Conservation (phyloP, 2,329 filamentous ascomycete genomes). For the Fusarium dimerum region DNA sequence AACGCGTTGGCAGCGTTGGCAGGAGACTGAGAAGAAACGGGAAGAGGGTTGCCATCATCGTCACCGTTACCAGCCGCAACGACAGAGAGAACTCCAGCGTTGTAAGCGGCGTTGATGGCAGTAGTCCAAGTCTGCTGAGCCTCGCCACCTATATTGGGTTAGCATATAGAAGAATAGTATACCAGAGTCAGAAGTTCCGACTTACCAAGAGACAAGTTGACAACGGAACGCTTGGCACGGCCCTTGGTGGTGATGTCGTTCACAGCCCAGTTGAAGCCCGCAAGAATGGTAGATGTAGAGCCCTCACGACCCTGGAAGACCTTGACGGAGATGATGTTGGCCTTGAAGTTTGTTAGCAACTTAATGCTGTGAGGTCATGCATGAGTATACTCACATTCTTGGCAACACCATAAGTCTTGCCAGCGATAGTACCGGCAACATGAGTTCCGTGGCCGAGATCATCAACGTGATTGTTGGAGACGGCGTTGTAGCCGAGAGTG, state of each 20-base stretch:
- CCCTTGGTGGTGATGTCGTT: constrained; percentile 34
- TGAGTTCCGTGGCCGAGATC: constrained; percentile 45
- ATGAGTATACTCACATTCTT: constrained; percentile 33
- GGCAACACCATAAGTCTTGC: constrained; percentile 44
- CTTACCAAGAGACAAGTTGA: constrained; percentile 46
- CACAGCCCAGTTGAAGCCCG: constrained; percentile 44
- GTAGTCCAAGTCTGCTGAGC: constrained; percentile 38
- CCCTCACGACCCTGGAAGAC: constrained; percentile 14
- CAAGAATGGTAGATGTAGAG: constrained; percentile 37
- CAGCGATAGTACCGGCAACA: constrained; percentile 42
- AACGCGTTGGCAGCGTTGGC: constrained; percentile 46
- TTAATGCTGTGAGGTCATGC: not conserved
- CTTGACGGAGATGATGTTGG: constrained; percentile 37
- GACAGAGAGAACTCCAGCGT: constrained; percentile 43
- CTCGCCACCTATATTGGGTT: constrained; percentile 28
- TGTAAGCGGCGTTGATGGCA: constrained; percentile 43
- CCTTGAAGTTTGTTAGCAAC: constrained; percentile 2
- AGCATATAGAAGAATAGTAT: not conserved
- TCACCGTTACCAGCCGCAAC: constrained; percentile 50
- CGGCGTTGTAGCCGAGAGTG: constrained; percentile 41
- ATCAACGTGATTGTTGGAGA: constrained; percentile 33
- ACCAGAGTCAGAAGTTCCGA: not conserved
- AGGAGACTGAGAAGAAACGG: constrained; percentile 47
- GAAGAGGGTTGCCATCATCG: constrained; percentile 20
- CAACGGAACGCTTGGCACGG: constrained; percentile 33